Evolutionary conservation across 495 filamentous ascomycete species (phyloP), one percentile per base, ranked within the genome.

Genomic region (Talaromyces proteolyticus): DNA sequence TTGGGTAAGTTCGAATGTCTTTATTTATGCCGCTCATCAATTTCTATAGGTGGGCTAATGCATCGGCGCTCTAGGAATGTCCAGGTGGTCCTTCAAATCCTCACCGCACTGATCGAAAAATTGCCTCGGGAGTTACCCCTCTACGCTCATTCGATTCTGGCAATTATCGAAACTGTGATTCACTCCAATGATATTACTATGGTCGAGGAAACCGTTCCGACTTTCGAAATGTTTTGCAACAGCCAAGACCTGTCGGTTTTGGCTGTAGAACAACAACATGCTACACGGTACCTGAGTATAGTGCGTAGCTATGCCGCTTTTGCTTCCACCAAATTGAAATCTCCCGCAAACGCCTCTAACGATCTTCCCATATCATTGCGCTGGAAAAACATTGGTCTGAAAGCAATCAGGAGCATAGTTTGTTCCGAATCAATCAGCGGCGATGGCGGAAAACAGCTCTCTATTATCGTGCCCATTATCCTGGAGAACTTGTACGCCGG

Each of bases 21-120:
- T 34, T 34, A 10, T 4, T 34, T 34, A 10, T 29, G 6, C 25
- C 25, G 5, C 29, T 10, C 8, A 34, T 10, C 29, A 34, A 34
- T 10, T 10, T 10, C 4, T 34, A 14, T 34, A 14, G 29, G 14
- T 34, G 14, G 8, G 29, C 29, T 34, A 26, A 11, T 16, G 10
- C 16, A 1, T 22, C 49, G 21, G 8, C 23, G 6, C 22, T 43
- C 24, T 55, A 95, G 89, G 50, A 93, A 95, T 71, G 88, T 95
- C 34, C 89, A 95, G 66, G 89, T 96, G 49, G 94, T 89, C 17
- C 82, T 96, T 29, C 84, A 92, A 58, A 94, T 96, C 48, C 68
- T 95, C 48, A 83, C 82, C 36, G 88, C 91, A 26, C 76, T 96
- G 50, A 90, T 96, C 66, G 89, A 95, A 60, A 96, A 95, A 66